These are phyloP conservation scores for Candida hispaniensis DNA, from an alignment of 805 yeast species.

Conservation along the genomic window DNA sequence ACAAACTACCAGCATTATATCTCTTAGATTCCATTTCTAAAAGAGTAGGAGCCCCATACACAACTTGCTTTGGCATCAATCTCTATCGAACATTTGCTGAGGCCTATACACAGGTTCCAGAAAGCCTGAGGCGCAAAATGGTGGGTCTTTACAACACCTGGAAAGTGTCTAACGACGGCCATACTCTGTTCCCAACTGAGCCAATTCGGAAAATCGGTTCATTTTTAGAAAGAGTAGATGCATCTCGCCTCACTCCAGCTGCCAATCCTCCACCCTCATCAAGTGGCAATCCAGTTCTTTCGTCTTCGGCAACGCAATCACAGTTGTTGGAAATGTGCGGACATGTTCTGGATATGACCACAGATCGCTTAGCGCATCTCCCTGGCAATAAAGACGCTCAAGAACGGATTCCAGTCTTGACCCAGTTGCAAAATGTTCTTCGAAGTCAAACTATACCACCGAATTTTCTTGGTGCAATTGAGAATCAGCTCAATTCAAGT, in stretches of 20 bases:
- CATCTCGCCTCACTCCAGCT: conserved; percentile 20
- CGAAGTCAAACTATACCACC: conserved; percentile 26
- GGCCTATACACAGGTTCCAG: conserved; percentile 71
- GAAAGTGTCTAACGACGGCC: conserved; percentile 58
- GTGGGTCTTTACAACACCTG: conserved; percentile 78
- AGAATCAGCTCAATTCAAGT: conserved; percentile 25
- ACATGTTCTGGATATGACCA: conserved; percentile 13
- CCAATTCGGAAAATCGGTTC: conserved; percentile 62
- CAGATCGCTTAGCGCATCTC: conserved; percentile 5
- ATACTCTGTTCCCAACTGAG: conserved; percentile 61
- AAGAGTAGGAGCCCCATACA: conserved; percentile 82
- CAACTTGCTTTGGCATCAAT: conserved; percentile 60
- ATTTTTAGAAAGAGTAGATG: conserved; percentile 38
- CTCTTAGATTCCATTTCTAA: conserved; percentile 86
- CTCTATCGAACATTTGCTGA: conserved; percentile 60
- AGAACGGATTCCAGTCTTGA: conserved; percentile 25
- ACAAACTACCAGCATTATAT: conserved; percentile 75
- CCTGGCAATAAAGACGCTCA: conserved; percentile 24
- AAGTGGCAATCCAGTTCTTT: background rate
- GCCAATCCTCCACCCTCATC: background rate
- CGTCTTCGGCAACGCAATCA: conserved; percentile 1
- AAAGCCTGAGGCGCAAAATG: conserved; percentile 59
- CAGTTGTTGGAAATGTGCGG: conserved; percentile 9
- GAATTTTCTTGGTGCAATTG: conserved; percentile 24
- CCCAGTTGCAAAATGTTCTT: conserved; percentile 25